Conservation (phyloP, 192 early-diverging fungal genomes). For the Spizellomyces sp. region DNA sequence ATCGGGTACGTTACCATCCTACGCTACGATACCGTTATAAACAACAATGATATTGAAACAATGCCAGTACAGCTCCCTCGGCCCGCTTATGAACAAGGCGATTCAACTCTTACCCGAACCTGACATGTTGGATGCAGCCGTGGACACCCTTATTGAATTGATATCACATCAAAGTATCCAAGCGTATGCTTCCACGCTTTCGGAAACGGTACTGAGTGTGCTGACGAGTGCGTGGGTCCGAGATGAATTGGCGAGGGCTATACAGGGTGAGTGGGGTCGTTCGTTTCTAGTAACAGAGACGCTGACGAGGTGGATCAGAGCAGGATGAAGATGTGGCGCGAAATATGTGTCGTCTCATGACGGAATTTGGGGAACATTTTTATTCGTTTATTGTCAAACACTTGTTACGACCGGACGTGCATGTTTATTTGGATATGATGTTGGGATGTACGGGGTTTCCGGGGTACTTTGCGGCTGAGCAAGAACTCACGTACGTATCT, state of each 20-base stretch:
- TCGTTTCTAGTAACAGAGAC: not conserved
- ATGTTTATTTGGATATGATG: constrained; percentile 40
- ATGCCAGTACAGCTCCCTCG: constrained; percentile 23
- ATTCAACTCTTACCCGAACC: constrained; percentile 28
- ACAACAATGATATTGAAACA: not conserved
- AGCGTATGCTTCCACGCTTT: constrained; percentile 38
- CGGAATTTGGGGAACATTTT: constrained; percentile 43
- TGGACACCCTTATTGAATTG: constrained; percentile 42
- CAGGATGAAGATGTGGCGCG: constrained; percentile 33
- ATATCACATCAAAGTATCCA: constrained; percentile 30
- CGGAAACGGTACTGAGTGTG: constrained; percentile 29
- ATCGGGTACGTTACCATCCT: not conserved
- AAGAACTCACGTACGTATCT: constrained; percentile 43
- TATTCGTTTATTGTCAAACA: constrained; percentile 27
- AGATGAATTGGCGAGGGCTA: constrained; percentile 30
- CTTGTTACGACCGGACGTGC: constrained; percentile 19
- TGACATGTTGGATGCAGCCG: constrained; percentile 34
- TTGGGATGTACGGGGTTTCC: constrained; percentile 41
- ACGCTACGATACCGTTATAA: not conserved
- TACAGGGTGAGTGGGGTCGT: constrained; percentile 32
- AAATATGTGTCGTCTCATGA: constrained; percentile 35
- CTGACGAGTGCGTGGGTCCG: constrained; percentile 39
- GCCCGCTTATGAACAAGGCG: constrained; percentile 23
- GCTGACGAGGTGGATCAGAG: constrained; percentile 24
- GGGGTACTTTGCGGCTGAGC: constrained; percentile 45